These are phyloP conservation scores for Chloromonas sp. DNA, from an alignment of 163 green algal genomes.

Conservation along the genomic window DNA sequence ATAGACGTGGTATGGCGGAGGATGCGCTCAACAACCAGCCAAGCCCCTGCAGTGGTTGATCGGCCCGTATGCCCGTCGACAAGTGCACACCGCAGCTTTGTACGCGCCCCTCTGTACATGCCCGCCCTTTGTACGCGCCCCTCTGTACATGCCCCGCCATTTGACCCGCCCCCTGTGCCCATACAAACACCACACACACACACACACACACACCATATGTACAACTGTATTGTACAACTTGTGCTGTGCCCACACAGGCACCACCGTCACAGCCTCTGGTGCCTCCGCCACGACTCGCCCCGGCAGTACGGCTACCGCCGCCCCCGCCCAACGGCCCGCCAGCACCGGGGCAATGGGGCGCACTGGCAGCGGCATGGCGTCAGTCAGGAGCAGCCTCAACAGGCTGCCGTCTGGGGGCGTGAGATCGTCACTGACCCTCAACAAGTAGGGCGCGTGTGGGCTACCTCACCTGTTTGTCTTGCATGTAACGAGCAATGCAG, in stretches of 20 bases:
- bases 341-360: not conserved
- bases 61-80: no score
- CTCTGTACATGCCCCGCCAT: constrained; percentile 5
- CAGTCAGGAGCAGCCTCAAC: not conserved
- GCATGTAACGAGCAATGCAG: no score
- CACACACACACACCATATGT: no score
- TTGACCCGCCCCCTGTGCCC: not conserved
- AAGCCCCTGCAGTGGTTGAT: no score
- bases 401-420: not conserved
- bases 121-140: not conserved
- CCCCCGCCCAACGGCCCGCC: no score
- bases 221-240: no score
- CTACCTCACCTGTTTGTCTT: no score
- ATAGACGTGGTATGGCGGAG: no score
- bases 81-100: no score
- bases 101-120: no score
- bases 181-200: no score
- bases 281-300: not conserved
- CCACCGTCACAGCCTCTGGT: not conserved
- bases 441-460: not conserved
- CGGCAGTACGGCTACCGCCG: not conserved
- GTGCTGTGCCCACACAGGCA: not conserved
- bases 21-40: no score
- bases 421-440: constrained; percentile 2
- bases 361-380: not conserved